Percentiles rank a stretch among this genome's conserved stretches.
Evolutionary conservation across 2,329 filamentous ascomycete genomes (phyloP).

Genomic region (Ophiocordyceps polyrhachis-furcata): DNA sequence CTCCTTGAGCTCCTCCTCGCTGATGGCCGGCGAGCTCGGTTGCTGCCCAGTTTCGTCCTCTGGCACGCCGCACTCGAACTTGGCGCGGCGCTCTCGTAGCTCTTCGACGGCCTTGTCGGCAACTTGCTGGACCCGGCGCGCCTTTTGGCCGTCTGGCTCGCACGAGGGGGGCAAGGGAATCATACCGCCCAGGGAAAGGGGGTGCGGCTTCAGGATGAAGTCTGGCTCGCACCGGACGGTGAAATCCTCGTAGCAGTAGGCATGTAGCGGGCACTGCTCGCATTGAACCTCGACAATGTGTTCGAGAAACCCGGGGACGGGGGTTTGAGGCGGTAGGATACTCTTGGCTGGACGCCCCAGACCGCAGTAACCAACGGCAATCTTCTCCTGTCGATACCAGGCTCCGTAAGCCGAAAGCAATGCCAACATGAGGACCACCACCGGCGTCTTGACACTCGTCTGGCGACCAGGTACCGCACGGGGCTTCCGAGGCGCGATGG

Average conservation of each 20-base stretch:
- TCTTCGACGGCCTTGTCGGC: conserved; percentile 78
- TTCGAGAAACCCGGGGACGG: conserved; percentile 53
- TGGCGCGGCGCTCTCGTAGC: conserved; percentile 65
- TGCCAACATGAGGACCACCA: conserved; percentile 52
- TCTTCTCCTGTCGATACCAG: conserved; percentile 88
- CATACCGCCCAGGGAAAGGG: conserved; percentile 61
- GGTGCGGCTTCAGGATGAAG: conserved; percentile 72
- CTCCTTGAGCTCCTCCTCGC: conserved; percentile 59
- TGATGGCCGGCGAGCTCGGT: conserved; percentile 36
- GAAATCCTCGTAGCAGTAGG: conserved; percentile 68
- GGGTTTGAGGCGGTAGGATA: conserved; percentile 27
- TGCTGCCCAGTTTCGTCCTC: conserved; percentile 40
- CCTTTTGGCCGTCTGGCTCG: conserved; percentile 87
- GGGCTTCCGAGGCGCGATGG: conserved; percentile 23
- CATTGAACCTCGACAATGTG: conserved; percentile 60
- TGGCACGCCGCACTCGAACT: conserved; percentile 74
- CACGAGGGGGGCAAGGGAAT: conserved; percentile 79
- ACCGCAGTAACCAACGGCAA: conserved; percentile 90
- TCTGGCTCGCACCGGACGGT: conserved; percentile 67
- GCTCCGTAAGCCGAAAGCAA: conserved; percentile 53
- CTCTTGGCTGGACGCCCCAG: conserved; percentile 46
- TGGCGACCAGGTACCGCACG: conserved; percentile 17
- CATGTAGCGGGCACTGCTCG: conserved; percentile 78
- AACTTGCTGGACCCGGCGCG: conserved; percentile 67
- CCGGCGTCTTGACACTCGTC: conserved; percentile 39